These are phyloP conservation scores for Candida sanyiensis DNA, from an alignment of 805 yeast genomes.

Conservation along the genomic window DNA sequence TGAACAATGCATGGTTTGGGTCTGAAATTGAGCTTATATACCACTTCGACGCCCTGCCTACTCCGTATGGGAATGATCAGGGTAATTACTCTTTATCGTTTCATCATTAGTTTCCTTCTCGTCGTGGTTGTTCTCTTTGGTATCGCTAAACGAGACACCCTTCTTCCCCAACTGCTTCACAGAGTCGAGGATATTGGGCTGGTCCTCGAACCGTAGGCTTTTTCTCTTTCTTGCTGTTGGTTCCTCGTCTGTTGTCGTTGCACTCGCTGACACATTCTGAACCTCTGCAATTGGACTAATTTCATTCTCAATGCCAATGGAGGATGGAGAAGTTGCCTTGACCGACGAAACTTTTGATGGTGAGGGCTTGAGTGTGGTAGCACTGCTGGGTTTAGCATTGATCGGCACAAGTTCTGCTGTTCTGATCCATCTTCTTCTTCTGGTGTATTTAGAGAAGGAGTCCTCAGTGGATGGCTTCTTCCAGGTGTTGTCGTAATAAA, in stretches of 20 bases:
- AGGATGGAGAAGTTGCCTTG: constrained; percentile 3
- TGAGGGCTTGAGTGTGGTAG: constrained; percentile 11
- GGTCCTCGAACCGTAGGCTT: constrained; percentile 41
- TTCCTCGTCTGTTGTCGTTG: constrained; percentile 8
- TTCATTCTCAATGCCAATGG: constrained; percentile 9
- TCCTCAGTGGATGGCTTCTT: constrained; percentile 84
- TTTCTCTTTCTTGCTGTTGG: constrained; percentile 30
- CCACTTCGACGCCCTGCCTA: too few species aligned
- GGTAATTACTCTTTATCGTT: background rate
- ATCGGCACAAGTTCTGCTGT: constrained; percentile 75
- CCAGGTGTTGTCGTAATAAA: constrained; percentile 93
- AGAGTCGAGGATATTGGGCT: constrained; percentile 24
- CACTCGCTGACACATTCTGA: constrained; percentile 21
- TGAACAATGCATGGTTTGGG: background rate
- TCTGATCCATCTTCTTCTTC: constrained; percentile 94
- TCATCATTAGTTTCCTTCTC: background rate
- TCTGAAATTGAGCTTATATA: too few species aligned
- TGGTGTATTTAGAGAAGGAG: constrained; percentile 81
- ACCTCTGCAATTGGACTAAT: constrained; percentile 18
- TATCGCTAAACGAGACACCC: constrained; percentile 9
- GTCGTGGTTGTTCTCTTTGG: background rate
- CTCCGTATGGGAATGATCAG: background rate
- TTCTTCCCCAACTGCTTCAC: constrained; percentile 19
- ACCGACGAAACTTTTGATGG: background rate
- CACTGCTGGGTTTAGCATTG: constrained; percentile 5